Conservation (phyloP, 768 basidiomycete species). For the Mrakia frigida region DNA sequence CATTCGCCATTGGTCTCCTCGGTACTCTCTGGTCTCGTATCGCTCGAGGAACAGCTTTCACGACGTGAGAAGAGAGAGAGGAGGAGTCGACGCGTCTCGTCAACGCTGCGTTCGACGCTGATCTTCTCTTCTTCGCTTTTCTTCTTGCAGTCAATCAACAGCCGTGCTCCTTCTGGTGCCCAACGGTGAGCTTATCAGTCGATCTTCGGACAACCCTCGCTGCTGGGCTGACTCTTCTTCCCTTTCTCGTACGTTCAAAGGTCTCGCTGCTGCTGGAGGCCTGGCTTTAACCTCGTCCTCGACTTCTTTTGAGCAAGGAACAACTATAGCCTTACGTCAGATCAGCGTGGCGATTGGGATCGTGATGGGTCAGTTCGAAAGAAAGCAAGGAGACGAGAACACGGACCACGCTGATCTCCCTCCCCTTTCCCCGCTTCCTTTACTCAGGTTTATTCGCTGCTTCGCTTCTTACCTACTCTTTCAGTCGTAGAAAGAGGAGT, state of each 20-base stretch:
- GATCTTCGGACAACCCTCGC: too few relatives aligned
- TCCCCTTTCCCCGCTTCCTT: too few relatives aligned
- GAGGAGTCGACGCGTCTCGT: background rate
- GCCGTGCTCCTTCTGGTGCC: slow-evolving; percentile 29
- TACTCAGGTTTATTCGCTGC: slow-evolving; percentile 2
- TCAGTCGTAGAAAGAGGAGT: background rate
- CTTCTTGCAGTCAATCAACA: slow-evolving; percentile 11
- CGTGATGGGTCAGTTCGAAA: slow-evolving; percentile 14
- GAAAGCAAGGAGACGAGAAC: too few relatives aligned
- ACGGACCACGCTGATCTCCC: too few relatives aligned
- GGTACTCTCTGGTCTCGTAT: slow-evolving; percentile 26
- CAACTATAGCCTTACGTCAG: slow-evolving; percentile 16
- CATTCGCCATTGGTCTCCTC: slow-evolving; percentile 18
- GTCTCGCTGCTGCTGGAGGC: slow-evolving; percentile 29
- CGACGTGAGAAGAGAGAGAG: background rate
- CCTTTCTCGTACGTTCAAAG: background rate
- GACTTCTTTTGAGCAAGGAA: slow-evolving; percentile 23
- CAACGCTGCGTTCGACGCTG: too few relatives aligned
- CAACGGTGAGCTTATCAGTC: slow-evolving; percentile 10
- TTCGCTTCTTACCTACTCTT: background rate
- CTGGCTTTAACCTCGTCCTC: slow-evolving; percentile 15
- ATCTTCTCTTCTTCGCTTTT: background rate
- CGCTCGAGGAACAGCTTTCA: slow-evolving; percentile 32
- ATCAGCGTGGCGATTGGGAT: slow-evolving; percentile 20
- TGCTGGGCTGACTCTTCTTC: background rate